Evolutionary conservation across 2,329 filamentous ascomycete species (phyloP).

Genomic region (Xylariaceae sp.): DNA sequence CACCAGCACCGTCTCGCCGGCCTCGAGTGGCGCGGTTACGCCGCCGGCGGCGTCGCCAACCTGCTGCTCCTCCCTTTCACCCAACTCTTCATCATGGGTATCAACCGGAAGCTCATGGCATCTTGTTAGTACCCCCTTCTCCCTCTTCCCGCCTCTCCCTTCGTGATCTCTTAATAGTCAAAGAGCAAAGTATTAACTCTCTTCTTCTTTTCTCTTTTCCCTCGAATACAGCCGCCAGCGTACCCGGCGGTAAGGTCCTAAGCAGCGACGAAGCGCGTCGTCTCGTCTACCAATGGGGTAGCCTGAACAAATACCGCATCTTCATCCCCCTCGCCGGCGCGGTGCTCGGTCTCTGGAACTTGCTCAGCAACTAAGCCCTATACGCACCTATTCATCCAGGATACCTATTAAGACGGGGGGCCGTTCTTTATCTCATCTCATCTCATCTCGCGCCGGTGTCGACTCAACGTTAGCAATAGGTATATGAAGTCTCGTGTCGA

Average conservation of each 20-base stretch:
- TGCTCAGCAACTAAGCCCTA: conserved; percentile 10
- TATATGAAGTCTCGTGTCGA: too few relatives aligned
- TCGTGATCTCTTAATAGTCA: too few relatives aligned
- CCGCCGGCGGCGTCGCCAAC: conserved; percentile 20
- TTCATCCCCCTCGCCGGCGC: conserved; percentile 23
- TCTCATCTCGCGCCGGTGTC: too few relatives aligned
- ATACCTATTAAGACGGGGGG: too few relatives aligned
- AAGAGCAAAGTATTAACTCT: not conserved
- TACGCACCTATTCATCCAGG: too few relatives aligned
- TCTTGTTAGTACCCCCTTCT: conserved; percentile 6
- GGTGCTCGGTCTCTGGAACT: conserved; percentile 24
- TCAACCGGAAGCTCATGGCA: conserved; percentile 19
- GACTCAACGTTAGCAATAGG: too few relatives aligned
- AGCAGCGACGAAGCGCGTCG: conserved; percentile 14
- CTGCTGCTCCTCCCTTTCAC: conserved; percentile 24
- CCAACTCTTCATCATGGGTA: conserved; percentile 19
- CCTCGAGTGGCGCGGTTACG: conserved; percentile 26
- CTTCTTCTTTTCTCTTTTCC: not conserved
- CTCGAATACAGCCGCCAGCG: not conserved
- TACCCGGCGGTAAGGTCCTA: conserved; percentile 9
- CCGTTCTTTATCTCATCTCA: too few relatives aligned
- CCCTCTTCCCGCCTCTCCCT: not conserved
- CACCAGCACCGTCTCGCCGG: conserved; percentile 12
- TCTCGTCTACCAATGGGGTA: conserved; percentile 21
- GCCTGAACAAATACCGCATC: conserved; percentile 21